Percentiles rank a stretch among this genome's conserved stretches.
phyloP scores from a whole-genome alignment of 768 basidiomycete species.

The Kwoniella dendrophila region DNA sequence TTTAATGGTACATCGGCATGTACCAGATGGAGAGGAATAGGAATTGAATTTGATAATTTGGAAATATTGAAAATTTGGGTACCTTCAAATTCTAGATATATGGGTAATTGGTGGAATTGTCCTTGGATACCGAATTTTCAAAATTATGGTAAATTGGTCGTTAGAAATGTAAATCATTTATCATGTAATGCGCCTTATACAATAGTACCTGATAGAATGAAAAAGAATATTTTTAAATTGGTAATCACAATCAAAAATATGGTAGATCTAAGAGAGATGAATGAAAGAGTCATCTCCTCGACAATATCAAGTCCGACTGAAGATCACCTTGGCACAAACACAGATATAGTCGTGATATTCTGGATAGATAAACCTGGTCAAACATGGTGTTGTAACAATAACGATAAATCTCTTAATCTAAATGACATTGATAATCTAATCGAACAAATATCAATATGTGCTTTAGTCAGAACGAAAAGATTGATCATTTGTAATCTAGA shows the following conservation, averaged over 20 bases:
- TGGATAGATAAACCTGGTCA: constrained; percentile 6
- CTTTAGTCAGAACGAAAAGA: background rate
- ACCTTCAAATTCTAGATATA: too few species aligned
- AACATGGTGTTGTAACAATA: background rate
- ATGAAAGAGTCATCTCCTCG: background rate
- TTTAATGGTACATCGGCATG: too few species aligned
- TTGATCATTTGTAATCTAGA: constrained; percentile 14
- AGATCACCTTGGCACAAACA: background rate
- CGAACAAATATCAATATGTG: constrained; percentile 10
- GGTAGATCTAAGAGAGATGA: constrained; percentile 2
- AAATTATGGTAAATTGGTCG: constrained; percentile 1
- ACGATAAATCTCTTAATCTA: background rate
- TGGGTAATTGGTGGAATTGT: too few species aligned
- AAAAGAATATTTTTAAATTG: background rate
- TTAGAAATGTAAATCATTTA: constrained; percentile 1
- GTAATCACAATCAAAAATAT: constrained; percentile 3
- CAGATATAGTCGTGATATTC: constrained; percentile 4
- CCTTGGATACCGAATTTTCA: constrained; percentile 10
- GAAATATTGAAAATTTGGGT: background rate
- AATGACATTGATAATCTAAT: constrained; percentile 1
- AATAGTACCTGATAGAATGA: background rate
- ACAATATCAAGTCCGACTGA: too few species aligned
- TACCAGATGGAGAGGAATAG: constrained; percentile 10
- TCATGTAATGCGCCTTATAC: background rate
- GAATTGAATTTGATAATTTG: constrained; percentile 6